These are phyloP conservation scores for Phytophthora litchii DNA, from an alignment of 352 stramenopile genomes.

Conservation along the genomic window DNA sequence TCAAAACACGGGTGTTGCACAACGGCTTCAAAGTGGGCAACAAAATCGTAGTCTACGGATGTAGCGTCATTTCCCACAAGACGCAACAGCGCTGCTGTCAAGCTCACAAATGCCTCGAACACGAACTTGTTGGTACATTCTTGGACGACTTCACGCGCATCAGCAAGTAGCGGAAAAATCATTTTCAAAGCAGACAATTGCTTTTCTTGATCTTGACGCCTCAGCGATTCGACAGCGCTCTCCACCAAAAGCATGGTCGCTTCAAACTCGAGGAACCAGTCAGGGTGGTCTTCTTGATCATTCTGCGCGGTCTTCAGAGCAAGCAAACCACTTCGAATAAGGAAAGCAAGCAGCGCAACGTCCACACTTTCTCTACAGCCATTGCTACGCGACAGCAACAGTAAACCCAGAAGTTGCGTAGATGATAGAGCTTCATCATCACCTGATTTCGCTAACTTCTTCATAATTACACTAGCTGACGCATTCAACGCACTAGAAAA, in stretches of 20 bases:
- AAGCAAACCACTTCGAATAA: slow-evolving; percentile 28
- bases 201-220: slow-evolving; percentile 16
- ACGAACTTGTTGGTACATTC: slow-evolving; percentile 8
- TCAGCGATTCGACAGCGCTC: slow-evolving; percentile 16
- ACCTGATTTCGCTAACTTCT: slow-evolving; percentile 31
- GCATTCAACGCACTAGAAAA: neutral
- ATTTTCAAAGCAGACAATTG: slow-evolving; percentile 19
- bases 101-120: slow-evolving; percentile 42
- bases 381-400: slow-evolving; percentile 41
- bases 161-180: slow-evolving; percentile 27
- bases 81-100: slow-evolving; percentile 43
- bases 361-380: neutral
- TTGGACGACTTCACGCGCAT: slow-evolving; percentile 28
- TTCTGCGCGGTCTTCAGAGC: slow-evolving; percentile 19
- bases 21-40: slow-evolving; percentile 38
- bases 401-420: slow-evolving; percentile 40
- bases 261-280: slow-evolving; percentile 8
- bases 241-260: slow-evolving; percentile 29
- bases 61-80: slow-evolving; percentile 26
- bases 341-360: slow-evolving; percentile 20
- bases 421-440: slow-evolving; percentile 34
- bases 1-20: slow-evolving; percentile 39
- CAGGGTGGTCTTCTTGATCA: neutral
- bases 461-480: slow-evolving; percentile 21
- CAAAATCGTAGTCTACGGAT: slow-evolving; percentile 44